These are phyloP conservation scores for Phytophthora kernoviae DNA, from an alignment of 352 stramenopile species.

Conservation along the genomic window DNA sequence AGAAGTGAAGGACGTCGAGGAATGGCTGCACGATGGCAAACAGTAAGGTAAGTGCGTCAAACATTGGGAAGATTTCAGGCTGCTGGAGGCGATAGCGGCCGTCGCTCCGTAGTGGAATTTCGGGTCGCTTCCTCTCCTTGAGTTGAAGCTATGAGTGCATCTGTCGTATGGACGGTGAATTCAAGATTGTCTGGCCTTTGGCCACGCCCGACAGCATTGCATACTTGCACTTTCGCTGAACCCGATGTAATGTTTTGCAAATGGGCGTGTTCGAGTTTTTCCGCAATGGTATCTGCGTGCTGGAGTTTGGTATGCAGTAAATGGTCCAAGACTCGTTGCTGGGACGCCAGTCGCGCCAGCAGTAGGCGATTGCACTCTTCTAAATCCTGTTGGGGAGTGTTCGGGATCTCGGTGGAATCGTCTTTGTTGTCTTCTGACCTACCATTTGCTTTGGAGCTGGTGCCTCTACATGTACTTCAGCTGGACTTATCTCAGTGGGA, in stretches of 20 bases:
- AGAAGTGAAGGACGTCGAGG: conserved; percentile 50
- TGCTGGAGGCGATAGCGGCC: conserved; percentile 22
- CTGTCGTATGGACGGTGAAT: background rate
- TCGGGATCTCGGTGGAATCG: background rate
- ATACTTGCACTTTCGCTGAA: background rate
- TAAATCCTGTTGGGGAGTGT: conserved; percentile 8
- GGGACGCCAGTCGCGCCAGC: conserved; percentile 32
- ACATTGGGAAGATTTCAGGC: conserved; percentile 6
- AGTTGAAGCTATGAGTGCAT: background rate
- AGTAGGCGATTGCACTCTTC: conserved; percentile 42
- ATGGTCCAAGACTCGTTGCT: conserved; percentile 43
- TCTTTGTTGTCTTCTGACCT: too few species aligned
- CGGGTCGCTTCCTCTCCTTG: background rate
- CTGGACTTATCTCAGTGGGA: conserved; percentile 8
- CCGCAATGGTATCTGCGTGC: background rate
- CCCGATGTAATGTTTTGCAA: background rate
- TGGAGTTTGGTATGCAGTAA: conserved; percentile 35
- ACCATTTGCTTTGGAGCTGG: background rate
- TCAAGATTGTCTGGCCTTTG: background rate
- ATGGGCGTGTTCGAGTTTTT: background rate
- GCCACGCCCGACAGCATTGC: background rate
- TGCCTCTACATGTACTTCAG: conserved; percentile 3
- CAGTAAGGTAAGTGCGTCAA: conserved; percentile 14
- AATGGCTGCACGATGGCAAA: conserved; percentile 34
- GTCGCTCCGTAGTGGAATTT: conserved; percentile 6